Conservation (phyloP, 1,284 basidiomycete genomes). For the Papiliotrema fonsecae region DNA sequence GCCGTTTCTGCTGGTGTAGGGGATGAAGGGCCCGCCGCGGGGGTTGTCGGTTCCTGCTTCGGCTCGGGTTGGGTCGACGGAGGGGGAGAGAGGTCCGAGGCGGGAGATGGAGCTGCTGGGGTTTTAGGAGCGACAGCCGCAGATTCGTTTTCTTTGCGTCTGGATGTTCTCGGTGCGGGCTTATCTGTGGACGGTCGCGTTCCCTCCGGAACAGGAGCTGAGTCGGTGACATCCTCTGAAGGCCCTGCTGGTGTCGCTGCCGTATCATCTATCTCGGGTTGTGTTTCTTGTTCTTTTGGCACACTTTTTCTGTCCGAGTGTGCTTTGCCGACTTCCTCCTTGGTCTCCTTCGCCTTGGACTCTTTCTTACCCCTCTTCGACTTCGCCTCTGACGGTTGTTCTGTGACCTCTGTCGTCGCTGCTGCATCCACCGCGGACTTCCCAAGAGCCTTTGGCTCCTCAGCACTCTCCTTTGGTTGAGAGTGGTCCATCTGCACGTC, state of each 20-base stretch:
- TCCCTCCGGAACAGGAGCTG: no score
- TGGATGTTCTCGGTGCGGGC: no score
- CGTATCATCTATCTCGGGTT: no score
- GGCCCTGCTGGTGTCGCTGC: no score
- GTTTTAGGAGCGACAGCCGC: no score
- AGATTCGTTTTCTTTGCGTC: no score
- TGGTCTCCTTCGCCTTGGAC: background rate
- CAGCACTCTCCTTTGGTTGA: no score
- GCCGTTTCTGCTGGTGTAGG: background rate
- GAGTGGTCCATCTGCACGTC: no score
- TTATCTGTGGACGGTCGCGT: no score
- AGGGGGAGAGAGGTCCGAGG: background rate
- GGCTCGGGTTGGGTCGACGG: background rate
- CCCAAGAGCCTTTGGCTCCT: background rate
- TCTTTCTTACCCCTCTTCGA: background rate
- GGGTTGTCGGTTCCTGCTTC: background rate
- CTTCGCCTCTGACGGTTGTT: background rate
- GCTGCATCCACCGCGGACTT: background rate
- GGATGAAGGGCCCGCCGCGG: slow-evolving; percentile 3
- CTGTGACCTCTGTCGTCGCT: background rate
- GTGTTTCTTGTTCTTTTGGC: no score
- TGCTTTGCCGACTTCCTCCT: background rate
- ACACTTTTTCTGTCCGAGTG: no score
- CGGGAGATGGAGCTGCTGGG: background rate
- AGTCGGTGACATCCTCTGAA: no score